Percentiles rank a stretch among this genome's conserved stretches.
Evolutionary conservation across 768 basidiomycete genomes (phyloP).

Genomic region (Amanita fuliginea): DNA sequence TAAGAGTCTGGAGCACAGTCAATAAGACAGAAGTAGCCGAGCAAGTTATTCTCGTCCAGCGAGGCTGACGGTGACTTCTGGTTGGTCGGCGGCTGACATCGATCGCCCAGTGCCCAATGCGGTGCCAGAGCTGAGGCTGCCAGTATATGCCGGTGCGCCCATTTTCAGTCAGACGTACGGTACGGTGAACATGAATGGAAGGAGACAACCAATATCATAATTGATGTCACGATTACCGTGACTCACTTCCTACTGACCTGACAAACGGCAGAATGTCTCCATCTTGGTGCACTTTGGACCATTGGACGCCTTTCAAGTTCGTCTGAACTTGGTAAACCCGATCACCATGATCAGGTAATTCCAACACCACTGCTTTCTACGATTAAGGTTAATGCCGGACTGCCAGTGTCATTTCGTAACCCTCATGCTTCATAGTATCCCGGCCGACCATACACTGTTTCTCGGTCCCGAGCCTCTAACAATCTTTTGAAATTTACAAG

Average conservation of each 20-base stretch:
- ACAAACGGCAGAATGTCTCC: no score
- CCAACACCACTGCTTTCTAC: not conserved
- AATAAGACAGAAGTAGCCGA: not conserved
- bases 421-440: conserved; percentile 1
- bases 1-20: not conserved
- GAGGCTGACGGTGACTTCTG: conserved; percentile 1
- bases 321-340: not conserved
- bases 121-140: not conserved
- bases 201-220: no score
- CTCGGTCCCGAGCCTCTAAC: not conserved
- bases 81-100: conserved; percentile 2
- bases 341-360: not conserved
- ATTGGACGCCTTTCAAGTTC: not conserved
- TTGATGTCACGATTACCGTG: no score
- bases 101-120: not conserved
- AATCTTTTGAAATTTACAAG: not conserved
- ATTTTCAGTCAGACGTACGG: not conserved
- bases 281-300: not conserved
- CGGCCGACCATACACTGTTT: conserved; percentile 1
- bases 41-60: not conserved
- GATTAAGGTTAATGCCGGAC: not conserved
- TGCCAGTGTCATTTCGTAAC: conserved; percentile 1
- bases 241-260: no score
- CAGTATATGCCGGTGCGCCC: not conserved
- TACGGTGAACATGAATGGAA: not conserved